Conservation (phyloP, 352 stramenopile genomes). For the Phytophthora quininea region DNA sequence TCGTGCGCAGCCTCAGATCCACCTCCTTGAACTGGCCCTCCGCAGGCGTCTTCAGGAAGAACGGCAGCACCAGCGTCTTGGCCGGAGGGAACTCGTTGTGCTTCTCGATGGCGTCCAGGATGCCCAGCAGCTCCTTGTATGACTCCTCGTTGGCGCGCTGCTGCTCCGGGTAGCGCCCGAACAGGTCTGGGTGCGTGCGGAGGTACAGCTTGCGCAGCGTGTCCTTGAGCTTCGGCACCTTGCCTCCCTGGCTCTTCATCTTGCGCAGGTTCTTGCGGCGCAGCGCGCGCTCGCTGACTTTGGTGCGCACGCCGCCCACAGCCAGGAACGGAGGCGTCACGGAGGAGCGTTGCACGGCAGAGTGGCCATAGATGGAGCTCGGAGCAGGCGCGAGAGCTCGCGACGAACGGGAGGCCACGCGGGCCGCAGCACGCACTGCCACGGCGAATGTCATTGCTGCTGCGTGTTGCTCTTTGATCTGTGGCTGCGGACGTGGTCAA, state of each 20-base stretch:
- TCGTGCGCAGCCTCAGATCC: slow-evolving; percentile 66
- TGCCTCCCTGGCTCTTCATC: slow-evolving; percentile 67
- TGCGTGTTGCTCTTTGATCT: background rate
- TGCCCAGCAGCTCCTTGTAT: slow-evolving; percentile 85
- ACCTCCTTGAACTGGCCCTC: slow-evolving; percentile 76
- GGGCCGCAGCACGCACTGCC: slow-evolving; percentile 12
- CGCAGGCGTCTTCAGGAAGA: slow-evolving; percentile 74
- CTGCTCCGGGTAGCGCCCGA: slow-evolving; percentile 73
- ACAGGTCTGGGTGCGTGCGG: slow-evolving; percentile 77
- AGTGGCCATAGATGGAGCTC: background rate
- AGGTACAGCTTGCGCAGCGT: slow-evolving; percentile 85
- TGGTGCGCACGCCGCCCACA: slow-evolving; percentile 53
- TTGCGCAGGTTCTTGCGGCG: slow-evolving; percentile 82
- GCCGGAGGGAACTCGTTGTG: slow-evolving; percentile 78
- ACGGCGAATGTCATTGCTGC: slow-evolving; percentile 10
- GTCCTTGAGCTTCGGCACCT: slow-evolving; percentile 75
- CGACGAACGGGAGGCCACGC: slow-evolving; percentile 9
- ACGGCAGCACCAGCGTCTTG: slow-evolving; percentile 71
- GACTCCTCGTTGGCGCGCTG: slow-evolving; percentile 70
- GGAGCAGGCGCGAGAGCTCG: slow-evolving; percentile 13
- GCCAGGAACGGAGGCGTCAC: slow-evolving; percentile 22
- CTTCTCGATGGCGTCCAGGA: slow-evolving; percentile 81
- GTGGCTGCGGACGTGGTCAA: background rate
- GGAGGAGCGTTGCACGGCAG: slow-evolving; percentile 22
- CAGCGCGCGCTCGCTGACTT: slow-evolving; percentile 71